Conservation (phyloP, 192 early-diverging fungal species). For the Backusella macrospora region DNA sequence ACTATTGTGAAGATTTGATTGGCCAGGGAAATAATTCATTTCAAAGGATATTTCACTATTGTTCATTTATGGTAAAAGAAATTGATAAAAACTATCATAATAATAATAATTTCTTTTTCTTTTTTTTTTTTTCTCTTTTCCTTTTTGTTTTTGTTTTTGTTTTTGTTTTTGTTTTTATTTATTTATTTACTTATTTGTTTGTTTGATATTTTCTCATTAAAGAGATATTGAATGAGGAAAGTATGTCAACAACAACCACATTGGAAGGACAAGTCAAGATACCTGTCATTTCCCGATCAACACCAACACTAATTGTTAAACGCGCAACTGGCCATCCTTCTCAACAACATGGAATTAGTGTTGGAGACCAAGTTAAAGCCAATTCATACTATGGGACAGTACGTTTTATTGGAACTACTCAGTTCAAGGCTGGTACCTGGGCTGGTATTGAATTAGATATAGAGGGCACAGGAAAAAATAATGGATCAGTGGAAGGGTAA, state of each 20-base stretch:
- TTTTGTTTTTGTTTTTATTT: neutral
- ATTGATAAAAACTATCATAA: neutral
- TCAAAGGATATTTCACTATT: neutral
- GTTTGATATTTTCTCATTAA: neutral
- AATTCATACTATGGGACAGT: conserved; percentile 53
- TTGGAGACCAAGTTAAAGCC: conserved; percentile 7
- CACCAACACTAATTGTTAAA: neutral
- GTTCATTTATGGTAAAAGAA: conserved; percentile 1
- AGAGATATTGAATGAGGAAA: conserved; percentile 4
- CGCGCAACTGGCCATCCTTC: neutral
- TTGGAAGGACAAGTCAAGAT: conserved; percentile 6
- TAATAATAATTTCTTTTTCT: neutral
- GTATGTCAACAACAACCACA: neutral
- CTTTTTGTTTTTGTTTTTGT: neutral
- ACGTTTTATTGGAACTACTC: conserved; percentile 65
- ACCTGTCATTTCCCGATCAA: conserved; percentile 12
- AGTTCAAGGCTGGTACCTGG: conserved; percentile 74
- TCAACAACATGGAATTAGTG: neutral
- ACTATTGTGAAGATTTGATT: neutral
- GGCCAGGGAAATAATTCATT: neutral
- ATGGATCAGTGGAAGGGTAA: conserved; percentile 67
- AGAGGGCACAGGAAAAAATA: conserved; percentile 71
- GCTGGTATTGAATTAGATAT: conserved; percentile 78
- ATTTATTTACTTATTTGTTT: neutral
- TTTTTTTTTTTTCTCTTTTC: neutral